Evolutionary conservation across 257 asterid genomes (phyloP).

Genomic region (Nicotiana sylvestris): DNA sequence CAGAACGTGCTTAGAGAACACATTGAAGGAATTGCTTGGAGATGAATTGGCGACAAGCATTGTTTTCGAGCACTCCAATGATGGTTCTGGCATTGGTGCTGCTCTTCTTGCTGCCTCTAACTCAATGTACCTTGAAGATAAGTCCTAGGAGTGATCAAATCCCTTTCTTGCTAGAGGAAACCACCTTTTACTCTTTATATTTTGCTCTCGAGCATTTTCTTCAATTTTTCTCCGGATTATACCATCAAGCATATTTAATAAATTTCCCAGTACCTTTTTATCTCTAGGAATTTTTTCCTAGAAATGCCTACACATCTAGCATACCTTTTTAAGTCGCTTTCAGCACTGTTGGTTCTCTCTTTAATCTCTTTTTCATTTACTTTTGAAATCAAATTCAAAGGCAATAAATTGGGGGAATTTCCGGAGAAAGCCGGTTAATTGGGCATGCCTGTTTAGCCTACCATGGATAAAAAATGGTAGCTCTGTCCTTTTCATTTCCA

Average conservation of each 20-base stretch:
- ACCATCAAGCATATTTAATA: neutral
- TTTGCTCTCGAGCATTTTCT: neutral
- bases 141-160: conserved; percentile 18
- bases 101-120: conserved; percentile 85
- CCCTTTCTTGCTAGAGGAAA: neutral
- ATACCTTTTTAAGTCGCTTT: neutral
- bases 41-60: conserved; percentile 34
- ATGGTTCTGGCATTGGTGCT: conserved; percentile 91
- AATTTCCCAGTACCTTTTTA: neutral
- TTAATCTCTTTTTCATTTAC: neutral
- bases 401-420: neutral
- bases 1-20: conserved; percentile 51
- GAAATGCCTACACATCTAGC: neutral
- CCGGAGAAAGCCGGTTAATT: neutral
- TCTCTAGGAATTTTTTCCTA: neutral
- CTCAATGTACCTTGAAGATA: conserved; percentile 39
- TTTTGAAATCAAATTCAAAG: neutral
- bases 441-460: neutral
- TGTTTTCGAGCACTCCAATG: conserved; percentile 58
- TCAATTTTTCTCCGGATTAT: neutral
- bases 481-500: neutral
- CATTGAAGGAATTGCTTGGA: conserved; percentile 56
- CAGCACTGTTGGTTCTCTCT: neutral
- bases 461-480: neutral
- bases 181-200: neutral